These are phyloP conservation scores for Candida patagonica DNA, from an alignment of 805 yeast genomes.

Conservation along the genomic window DNA sequence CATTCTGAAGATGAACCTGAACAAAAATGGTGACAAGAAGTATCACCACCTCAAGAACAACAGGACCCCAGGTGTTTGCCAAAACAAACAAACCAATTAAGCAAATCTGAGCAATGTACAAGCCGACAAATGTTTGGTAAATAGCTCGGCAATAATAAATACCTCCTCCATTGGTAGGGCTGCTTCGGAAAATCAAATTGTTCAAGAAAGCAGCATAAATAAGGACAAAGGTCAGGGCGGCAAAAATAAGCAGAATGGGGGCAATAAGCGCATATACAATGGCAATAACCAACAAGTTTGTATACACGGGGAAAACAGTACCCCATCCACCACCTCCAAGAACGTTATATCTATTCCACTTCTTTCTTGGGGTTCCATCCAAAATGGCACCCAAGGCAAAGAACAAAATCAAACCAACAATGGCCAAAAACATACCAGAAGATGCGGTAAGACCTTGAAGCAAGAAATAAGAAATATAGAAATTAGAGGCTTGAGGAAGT, in stretches of 20 bases:
- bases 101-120: conserved; percentile 82
- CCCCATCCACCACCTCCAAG: conserved; percentile 73
- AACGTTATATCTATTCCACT: conserved; percentile 67
- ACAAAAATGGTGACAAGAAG: conserved; percentile 56
- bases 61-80: conserved; percentile 93
- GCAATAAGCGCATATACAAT: conserved; percentile 74
- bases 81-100: conserved; percentile 79
- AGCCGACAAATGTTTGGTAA: conserved; percentile 79
- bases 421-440: conserved; percentile 67
- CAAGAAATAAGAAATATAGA: conserved; percentile 74
- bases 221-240: conserved; percentile 58
- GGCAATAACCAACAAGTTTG: conserved; percentile 63
- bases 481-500: conserved; percentile 84
- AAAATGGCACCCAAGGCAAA: conserved; percentile 61
- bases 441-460: conserved; percentile 74
- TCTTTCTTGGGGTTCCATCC: conserved; percentile 85
- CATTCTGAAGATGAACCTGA: conserved; percentile 53
- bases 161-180: conserved; percentile 71
- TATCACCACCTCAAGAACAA: conserved; percentile 62
- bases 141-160: conserved; percentile 79
- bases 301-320: conserved; percentile 66
- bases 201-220: conserved; percentile 71
- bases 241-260: conserved; percentile 73
- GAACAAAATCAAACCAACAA: conserved; percentile 62
- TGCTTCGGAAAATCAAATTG: conserved; percentile 62